A percentile compares a stretch with the other conserved stretches of the same genome.
These are phyloP conservation scores for Aspergillus calidoustus DNA, from an alignment of 2,329 filamentous ascomycete species.

Conservation along the genomic window DNA sequence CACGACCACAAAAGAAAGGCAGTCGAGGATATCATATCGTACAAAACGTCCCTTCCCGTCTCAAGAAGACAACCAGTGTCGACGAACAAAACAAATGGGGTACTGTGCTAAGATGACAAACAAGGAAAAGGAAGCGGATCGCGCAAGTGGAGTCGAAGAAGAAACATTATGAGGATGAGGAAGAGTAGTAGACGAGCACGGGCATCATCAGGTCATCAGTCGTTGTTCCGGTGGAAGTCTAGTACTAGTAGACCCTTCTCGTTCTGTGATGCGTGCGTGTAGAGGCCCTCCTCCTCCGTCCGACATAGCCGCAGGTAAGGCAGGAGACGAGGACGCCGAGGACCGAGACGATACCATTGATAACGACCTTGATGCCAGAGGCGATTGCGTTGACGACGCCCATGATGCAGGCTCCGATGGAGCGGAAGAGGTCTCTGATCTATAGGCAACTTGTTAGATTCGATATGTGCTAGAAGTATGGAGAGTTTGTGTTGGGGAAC, in stretches of 20 bases:
- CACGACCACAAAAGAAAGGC: neutral
- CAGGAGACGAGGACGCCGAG: constrained; percentile 70
- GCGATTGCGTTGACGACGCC: constrained; percentile 71
- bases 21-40: constrained; percentile 2
- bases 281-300: constrained; percentile 33
- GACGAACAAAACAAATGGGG: neutral
- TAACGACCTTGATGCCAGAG: constrained; percentile 66
- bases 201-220: constrained; percentile 1
- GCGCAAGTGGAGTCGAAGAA: neutral
- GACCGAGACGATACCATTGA: constrained; percentile 68
- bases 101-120: neutral
- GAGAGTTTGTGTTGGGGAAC: constrained; percentile 40
- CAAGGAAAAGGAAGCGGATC: neutral
- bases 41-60: neutral
- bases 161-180: neutral
- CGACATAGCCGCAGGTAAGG: constrained; percentile 55
- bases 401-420: constrained; percentile 70
- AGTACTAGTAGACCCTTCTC: constrained; percentile 6
- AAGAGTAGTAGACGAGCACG: neutral
- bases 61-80: neutral
- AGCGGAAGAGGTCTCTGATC: constrained; percentile 63
- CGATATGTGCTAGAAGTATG: constrained; percentile 28
- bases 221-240: neutral
- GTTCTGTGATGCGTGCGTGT: constrained; percentile 11
- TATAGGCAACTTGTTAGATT: constrained; percentile 33